Evolutionary conservation across 2,329 filamentous ascomycete species (phyloP).

Genomic region (Claviceps spartinae): DNA sequence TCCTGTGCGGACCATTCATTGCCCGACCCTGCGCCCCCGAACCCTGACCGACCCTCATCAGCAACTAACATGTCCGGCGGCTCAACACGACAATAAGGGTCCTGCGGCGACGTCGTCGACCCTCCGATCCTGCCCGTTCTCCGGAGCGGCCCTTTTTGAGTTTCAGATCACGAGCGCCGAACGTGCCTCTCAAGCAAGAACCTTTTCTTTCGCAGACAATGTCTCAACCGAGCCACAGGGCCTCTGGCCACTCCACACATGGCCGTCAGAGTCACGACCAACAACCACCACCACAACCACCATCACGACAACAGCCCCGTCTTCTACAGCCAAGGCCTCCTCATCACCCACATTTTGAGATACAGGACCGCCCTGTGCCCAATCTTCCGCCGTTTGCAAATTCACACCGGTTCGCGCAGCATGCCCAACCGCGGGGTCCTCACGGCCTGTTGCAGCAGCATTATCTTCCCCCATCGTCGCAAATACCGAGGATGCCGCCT

Average conservation of each 20-base stretch:
- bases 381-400: slow-evolving; percentile 8
- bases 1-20: no score
- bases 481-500: slow-evolving; percentile 3
- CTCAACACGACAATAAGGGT: no score
- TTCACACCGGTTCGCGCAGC: slow-evolving; percentile 9
- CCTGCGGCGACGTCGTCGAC: no score
- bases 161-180: no score
- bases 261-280: not conserved
- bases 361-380: not conserved
- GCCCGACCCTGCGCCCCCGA: no score
- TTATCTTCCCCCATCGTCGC: slow-evolving; percentile 6
- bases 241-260: not conserved
- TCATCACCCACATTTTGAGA: slow-evolving; percentile 11
- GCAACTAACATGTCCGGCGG: no score
- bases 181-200: no score
- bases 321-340: slow-evolving; percentile 4
- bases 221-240: slow-evolving; percentile 16
- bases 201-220: slow-evolving; percentile 9
- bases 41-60: no score
- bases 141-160: no score
- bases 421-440: slow-evolving; percentile 1
- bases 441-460: slow-evolving; percentile 7
- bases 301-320: slow-evolving; percentile 3
- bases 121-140: no score
- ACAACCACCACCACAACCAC: not conserved